phyloP scores from a whole-genome alignment of 2,329 filamentous ascomycete genomes.

The Colletotrichum cereale region DNA sequence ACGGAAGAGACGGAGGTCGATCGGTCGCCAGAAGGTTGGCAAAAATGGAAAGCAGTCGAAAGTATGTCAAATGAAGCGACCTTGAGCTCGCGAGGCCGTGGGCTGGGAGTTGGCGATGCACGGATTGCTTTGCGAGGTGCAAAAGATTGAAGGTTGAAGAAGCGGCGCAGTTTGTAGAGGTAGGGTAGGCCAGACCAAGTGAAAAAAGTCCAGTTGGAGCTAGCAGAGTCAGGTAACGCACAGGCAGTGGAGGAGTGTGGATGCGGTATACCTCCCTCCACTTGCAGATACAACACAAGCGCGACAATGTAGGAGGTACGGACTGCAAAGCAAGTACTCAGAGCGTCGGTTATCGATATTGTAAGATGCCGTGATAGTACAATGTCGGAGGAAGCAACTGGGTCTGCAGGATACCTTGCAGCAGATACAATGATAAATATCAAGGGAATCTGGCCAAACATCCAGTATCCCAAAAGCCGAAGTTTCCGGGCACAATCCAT shows the following conservation, averaged over 20 bases:
- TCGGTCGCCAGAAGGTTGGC: conserved; percentile 1
- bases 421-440: not conserved
- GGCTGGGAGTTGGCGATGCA: conserved; percentile 17
- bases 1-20: not conserved
- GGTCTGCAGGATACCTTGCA: not conserved
- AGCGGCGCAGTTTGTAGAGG: not conserved
- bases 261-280: not conserved
- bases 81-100: conserved; percentile 11
- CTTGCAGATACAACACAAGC: not conserved
- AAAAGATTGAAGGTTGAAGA: not conserved
- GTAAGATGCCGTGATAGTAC: not conserved
- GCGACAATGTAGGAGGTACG: not conserved
- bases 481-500: not conserved
- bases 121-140: conserved; percentile 10
- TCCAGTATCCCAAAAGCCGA: not conserved
- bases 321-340: not conserved
- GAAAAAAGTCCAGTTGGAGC: conserved; percentile 23
- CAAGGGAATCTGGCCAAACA: not conserved
- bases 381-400: not conserved
- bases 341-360: not conserved
- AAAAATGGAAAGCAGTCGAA: not conserved
- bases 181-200: not conserved
- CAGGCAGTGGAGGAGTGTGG: conserved; percentile 15
- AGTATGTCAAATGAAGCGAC: not conserved
- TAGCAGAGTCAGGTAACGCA: conserved; percentile 20